A percentile compares a stretch with the other conserved stretches of the same genome.
Conservation (phyloP, 257 asterid species). For the Gynochthodes officinalis region DNA sequence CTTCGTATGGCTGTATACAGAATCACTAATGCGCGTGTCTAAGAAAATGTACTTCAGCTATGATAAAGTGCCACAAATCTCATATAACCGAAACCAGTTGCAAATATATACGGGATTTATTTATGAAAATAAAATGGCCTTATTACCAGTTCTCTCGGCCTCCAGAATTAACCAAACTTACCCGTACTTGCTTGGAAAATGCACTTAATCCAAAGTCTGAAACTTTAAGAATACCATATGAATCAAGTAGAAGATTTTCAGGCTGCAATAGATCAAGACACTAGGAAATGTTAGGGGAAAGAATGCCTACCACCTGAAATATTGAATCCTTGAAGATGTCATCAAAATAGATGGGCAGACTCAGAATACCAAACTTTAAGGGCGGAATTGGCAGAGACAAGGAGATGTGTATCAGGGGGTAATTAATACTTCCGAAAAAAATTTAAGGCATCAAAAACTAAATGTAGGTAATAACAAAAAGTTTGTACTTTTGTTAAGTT, state of each 20-base stretch:
- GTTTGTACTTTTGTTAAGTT: neutral
- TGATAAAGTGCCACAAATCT: neutral
- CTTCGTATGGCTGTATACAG: neutral
- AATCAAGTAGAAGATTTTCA: conserved; percentile 74
- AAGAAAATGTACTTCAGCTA: neutral
- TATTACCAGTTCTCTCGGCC: neutral
- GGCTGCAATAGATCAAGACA: conserved; percentile 49
- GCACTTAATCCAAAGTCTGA: conserved; percentile 88
- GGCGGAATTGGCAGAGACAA: neutral
- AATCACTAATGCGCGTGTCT: neutral
- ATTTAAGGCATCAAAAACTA: neutral
- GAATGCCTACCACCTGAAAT: neutral
- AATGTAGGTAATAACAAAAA: neutral
- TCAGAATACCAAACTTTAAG: neutral
- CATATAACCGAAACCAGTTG: neutral
- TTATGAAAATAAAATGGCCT: neutral
- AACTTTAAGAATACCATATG: conserved; percentile 60
- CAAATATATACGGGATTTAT: neutral
- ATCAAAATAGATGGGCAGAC: neutral
- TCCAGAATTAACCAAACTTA: conserved; percentile 24
- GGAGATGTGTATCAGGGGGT: neutral
- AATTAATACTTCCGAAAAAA: neutral
- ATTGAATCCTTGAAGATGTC: neutral
- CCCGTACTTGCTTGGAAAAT: conserved; percentile 66
- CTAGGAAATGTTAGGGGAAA: conserved; percentile 13